Conservation (phyloP, 176 grass and related monocot genomes). For the Sorghum bicolor region DNA sequence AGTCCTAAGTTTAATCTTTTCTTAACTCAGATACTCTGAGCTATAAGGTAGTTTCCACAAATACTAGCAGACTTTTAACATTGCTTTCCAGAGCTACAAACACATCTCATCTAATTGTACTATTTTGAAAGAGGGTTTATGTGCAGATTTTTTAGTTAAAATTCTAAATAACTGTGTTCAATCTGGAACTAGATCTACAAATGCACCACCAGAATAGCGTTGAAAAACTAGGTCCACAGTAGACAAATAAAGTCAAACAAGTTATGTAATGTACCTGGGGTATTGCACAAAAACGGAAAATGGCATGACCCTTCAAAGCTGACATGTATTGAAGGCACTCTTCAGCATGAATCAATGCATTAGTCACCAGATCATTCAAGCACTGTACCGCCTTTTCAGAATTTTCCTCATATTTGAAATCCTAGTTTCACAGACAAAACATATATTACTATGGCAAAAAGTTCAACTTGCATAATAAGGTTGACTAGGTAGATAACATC, state of each 20-base stretch:
- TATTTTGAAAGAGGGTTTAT: background rate
- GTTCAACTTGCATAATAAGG: background rate
- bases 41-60: background rate
- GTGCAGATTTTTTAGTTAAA: background rate
- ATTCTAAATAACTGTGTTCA: background rate
- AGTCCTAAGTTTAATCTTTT: background rate
- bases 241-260: background rate
- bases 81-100: background rate
- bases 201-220: background rate
- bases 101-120: background rate
- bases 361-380: slow-evolving; percentile 93
- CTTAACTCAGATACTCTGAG: background rate
- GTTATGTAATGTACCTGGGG: slow-evolving; percentile 76
- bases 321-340: slow-evolving; percentile 88
- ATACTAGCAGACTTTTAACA: background rate
- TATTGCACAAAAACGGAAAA: slow-evolving; percentile 91
- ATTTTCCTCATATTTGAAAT: slow-evolving; percentile 85
- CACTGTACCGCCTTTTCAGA: slow-evolving; percentile 80
- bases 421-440: slow-evolving; percentile 46
- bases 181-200: background rate
- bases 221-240: background rate
- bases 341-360: slow-evolving; percentile 79
- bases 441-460: background rate
- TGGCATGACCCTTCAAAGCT: slow-evolving; percentile 63
- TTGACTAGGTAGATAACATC: background rate